Base-by-base conservation (phyloP, 2,329 filamentous ascomycete genomes). In the Penicillium sclerotiorum region DNA sequence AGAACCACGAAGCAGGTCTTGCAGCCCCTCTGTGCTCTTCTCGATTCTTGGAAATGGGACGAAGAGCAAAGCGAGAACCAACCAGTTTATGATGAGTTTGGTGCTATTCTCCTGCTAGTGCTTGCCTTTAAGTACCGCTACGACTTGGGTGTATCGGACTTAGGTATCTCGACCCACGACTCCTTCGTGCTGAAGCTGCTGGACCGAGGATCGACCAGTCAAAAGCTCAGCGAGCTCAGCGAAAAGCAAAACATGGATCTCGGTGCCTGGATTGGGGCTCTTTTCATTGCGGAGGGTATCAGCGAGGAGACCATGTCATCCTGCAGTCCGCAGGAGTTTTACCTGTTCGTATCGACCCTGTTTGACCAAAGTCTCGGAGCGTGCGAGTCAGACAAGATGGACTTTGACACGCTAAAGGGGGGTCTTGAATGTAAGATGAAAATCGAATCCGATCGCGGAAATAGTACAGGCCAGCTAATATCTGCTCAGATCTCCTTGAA, bases 81-180 rank as follows among this genome's bases (percentile, higher is more conserved):
- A 58, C 83, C 83, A 0, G 77, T 85, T 3, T 87, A 86, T 55
- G 83, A 87, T 56, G 84, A 87, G 56, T 87, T 86, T 52, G 81
- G 82, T 2, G 80, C 81, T 12, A 78, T 86, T 18, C 68, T 87
- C 11, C 72, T 86, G 2, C 71, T 86, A 32, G 73, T 84, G 4
- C 69, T 84, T 33, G 78, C 80, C 0, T 79, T 82, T 49, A 77
- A 81, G 23, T 75, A 83, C 59, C 81, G 83, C 37, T 84, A 84
- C 54, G 74, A 79, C 43, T 62, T 86, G 37, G 72, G 65, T 27
- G 71, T 70, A 36, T 68, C 75, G 18, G 81, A 85, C 15, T 66
- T 85, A 13, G 82, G 80, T 1, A 73, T 83, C 11, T 66, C 68
- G 2, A 68, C 63, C 23, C 70, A 70, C 21, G 75, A 78, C 22